A percentile compares a stretch with the other conserved stretches of the same genome.
These are phyloP conservation scores for Trichoderma sp. DNA, from an alignment of 2,329 filamentous ascomycete genomes.

Conservation along the genomic window DNA sequence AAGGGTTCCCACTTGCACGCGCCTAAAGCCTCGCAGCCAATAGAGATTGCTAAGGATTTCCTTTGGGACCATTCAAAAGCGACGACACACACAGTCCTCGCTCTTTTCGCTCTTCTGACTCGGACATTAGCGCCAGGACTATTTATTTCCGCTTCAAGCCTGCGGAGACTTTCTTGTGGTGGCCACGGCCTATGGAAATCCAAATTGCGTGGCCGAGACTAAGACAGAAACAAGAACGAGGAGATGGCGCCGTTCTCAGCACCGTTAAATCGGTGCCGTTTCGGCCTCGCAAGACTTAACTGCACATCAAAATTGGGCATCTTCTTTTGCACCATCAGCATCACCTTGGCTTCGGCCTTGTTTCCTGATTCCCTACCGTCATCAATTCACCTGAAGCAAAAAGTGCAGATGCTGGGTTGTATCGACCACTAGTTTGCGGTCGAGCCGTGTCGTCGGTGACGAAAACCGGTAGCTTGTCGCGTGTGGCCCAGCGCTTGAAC, in stretches of 20 bases:
- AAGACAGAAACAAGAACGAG: not conserved
- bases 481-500: not conserved
- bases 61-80: not conserved
- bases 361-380: not conserved
- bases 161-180: not conserved
- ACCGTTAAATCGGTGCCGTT: not conserved
- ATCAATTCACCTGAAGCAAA: not conserved
- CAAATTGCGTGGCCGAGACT: not conserved
- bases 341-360: not conserved
- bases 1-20: not conserved
- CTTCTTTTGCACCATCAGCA: not conserved
- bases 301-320: not conserved
- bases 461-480: constrained; percentile 24
- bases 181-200: not conserved
- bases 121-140: not conserved
- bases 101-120: not conserved
- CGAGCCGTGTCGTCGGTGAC: constrained; percentile 19
- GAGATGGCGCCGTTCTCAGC: not conserved
- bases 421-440: constrained; percentile 4
- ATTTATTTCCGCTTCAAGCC: not conserved
- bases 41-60: not conserved
- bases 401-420: not conserved
- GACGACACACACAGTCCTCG: not conserved
- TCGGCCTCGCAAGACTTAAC: not conserved
- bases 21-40: not conserved